phyloP scores from a whole-genome alignment of 1,284 basidiomycete genomes.

The Schizophyllum commune region DNA sequence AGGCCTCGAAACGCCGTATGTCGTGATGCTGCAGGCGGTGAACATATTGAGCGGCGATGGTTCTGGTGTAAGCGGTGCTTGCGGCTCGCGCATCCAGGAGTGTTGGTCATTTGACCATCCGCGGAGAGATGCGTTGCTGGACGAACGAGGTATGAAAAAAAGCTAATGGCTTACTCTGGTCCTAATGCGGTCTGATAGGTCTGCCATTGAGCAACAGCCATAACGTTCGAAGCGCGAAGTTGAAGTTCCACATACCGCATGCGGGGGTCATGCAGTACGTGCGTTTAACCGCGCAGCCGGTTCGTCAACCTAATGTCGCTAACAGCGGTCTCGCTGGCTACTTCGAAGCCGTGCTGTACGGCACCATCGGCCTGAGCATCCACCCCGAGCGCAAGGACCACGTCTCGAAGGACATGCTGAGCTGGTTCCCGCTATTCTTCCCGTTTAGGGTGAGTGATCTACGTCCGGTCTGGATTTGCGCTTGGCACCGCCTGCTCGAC shows the following conservation, averaged over 20 bases:
- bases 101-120: conserved; percentile 99
- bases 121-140: conserved; percentile 66
- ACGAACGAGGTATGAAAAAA: conserved; percentile 50
- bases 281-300: conserved; percentile 12
- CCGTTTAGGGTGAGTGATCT: conserved; percentile 65
- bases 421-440: conserved; percentile 99
- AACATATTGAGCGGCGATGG: conserved; percentile 78
- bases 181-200: conserved; percentile 35
- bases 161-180: conserved; percentile 6
- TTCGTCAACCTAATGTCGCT: no score
- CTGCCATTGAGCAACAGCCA: conserved; percentile 83
- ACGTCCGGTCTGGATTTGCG: background rate
- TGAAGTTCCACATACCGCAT: conserved; percentile 91
- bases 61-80: conserved; percentile 51
- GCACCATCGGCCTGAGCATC: conserved; percentile 85
- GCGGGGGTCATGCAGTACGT: conserved; percentile 80
- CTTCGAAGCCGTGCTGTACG: conserved; percentile 93
- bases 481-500: no score
- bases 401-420: conserved; percentile 92
- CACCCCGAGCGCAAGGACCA: conserved; percentile 83
- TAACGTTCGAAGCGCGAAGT: conserved; percentile 72
- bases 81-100: conserved; percentile 83
- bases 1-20: conserved; percentile 86
- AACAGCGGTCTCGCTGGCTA: conserved; percentile 87
- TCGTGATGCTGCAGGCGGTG: conserved; percentile 94